phyloP scores from a whole-genome alignment of 2,329 filamentous ascomycete species.

The Fusarium sp. region DNA sequence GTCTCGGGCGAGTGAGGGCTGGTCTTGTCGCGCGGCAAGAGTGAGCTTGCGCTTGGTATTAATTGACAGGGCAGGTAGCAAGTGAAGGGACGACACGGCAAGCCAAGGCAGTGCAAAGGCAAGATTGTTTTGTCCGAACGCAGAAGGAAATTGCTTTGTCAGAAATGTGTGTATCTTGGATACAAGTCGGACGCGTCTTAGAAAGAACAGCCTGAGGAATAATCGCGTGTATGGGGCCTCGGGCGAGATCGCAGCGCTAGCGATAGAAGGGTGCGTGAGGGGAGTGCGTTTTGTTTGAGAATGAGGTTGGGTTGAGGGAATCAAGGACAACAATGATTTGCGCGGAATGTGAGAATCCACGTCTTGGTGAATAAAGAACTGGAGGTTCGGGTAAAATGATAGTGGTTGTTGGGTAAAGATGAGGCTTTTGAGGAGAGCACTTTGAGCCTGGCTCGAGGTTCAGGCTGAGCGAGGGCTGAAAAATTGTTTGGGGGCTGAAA shows the following conservation, averaged over 20 bases:
- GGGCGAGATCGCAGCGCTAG: slow-evolving; percentile 1
- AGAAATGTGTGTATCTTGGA: neutral
- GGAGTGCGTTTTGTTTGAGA: neutral
- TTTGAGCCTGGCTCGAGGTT: neutral
- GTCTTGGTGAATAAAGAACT: neutral
- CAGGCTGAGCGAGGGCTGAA: slow-evolving; percentile 3
- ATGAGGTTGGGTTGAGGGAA: neutral
- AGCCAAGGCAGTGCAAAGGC: neutral
- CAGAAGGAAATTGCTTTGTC: slow-evolving; percentile 10
- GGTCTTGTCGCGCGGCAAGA: slow-evolving; percentile 41
- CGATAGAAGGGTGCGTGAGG: neutral
- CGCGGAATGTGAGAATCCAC: neutral
- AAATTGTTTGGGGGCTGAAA: neutral
- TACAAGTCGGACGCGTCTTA: slow-evolving; percentile 12
- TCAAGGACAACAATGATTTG: neutral
- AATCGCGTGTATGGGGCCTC: slow-evolving; percentile 9
- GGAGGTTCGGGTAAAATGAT: neutral
- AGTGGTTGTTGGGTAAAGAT: slow-evolving; percentile 6
- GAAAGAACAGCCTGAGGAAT: neutral
- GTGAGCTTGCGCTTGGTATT: slow-evolving; percentile 24
- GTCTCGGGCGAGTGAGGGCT: slow-evolving; percentile 45
- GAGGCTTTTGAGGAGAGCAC: slow-evolving; percentile 13
- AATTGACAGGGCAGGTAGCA: slow-evolving; percentile 5
- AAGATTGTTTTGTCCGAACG: slow-evolving; percentile 12
- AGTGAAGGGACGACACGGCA: neutral